Evolutionary conservation across 768 basidiomycete genomes (phyloP).

Genomic region (Leucocoprinus birnbaumii): DNA sequence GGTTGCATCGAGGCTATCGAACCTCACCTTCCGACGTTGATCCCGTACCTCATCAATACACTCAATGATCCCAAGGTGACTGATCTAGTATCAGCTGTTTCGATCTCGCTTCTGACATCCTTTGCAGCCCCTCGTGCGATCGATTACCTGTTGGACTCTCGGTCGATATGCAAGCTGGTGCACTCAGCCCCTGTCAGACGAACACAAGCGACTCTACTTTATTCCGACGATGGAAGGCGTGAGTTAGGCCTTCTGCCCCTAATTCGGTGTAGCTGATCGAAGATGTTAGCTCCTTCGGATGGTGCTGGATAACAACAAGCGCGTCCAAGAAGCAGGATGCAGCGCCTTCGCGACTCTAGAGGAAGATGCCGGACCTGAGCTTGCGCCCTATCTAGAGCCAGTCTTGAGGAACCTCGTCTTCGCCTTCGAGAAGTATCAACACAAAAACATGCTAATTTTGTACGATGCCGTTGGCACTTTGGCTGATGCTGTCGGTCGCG

Average conservation of each 20-base stretch:
- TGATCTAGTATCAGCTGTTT: constrained; percentile 8
- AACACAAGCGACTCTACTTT: constrained; percentile 88
- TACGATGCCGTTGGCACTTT: constrained; percentile 99
- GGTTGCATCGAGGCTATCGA: constrained; percentile 97
- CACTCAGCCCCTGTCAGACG: constrained; percentile 78
- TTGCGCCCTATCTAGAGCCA: constrained; percentile 93
- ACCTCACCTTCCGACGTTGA: constrained; percentile 88
- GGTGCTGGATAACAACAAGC: constrained; percentile 98
- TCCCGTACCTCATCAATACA: constrained; percentile 90
- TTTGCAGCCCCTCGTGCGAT: constrained; percentile 87
- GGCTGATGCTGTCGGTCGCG: constrained; percentile 92
- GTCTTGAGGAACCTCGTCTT: constrained; percentile 93
- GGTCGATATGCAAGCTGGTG: constrained; percentile 98
- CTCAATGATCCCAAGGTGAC: constrained; percentile 88
- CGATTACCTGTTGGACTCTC: constrained; percentile 99
- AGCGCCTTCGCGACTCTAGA: constrained; percentile 98
- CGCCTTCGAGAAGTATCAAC: constrained; percentile 97
- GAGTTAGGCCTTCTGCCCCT: constrained; percentile 18
- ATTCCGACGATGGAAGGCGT: constrained; percentile 99
- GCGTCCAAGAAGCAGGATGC: constrained; percentile 98
- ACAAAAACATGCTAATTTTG: constrained; percentile 97
- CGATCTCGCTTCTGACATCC: constrained; percentile 14
- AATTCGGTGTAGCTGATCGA: background rate
- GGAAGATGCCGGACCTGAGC: constrained; percentile 89
- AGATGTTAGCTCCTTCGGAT: constrained; percentile 83